Evolutionary conservation across 768 basidiomycete genomes (phyloP).

Genomic region (Leucosporidium scottii): DNA sequence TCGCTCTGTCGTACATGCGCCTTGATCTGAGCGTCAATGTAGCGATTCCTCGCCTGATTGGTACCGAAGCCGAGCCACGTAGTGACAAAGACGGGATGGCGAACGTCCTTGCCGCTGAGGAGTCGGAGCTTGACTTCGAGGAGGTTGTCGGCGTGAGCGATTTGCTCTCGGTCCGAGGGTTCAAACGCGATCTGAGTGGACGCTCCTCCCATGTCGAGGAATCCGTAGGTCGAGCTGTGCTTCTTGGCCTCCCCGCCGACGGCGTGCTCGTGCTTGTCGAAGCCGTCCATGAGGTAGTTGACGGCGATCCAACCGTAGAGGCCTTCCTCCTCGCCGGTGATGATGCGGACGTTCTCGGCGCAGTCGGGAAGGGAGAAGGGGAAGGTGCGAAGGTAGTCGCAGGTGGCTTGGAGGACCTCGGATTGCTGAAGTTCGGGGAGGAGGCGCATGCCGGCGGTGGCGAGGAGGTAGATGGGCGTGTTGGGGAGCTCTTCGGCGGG

Average conservation of each 20-base stretch:
- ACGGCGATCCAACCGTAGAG: slow-evolving; percentile 98
- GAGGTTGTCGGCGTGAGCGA: slow-evolving; percentile 53
- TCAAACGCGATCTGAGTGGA: slow-evolving; percentile 99
- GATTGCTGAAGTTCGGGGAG: slow-evolving; percentile 62
- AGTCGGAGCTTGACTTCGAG: slow-evolving; percentile 74
- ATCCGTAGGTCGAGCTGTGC: slow-evolving; percentile 82
- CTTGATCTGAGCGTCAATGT: slow-evolving; percentile 61
- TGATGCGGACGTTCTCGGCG: slow-evolving; percentile 85
- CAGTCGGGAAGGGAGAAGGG: slow-evolving; percentile 73
- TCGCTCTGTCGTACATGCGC: slow-evolving; percentile 27
- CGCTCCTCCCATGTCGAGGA: slow-evolving; percentile 98
- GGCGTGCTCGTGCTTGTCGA: slow-evolving; percentile 46
- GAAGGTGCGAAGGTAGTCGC: slow-evolving; percentile 63
- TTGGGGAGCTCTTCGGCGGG: slow-evolving; percentile 75
- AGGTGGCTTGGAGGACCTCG: slow-evolving; percentile 65
- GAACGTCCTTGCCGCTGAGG: slow-evolving; percentile 74
- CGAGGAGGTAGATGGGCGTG: slow-evolving; percentile 88
- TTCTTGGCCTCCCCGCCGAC: slow-evolving; percentile 44
- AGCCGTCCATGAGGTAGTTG: slow-evolving; percentile 98
- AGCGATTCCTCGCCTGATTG: slow-evolving; percentile 90
- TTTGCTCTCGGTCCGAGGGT: slow-evolving; percentile 56
- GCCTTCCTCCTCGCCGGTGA: slow-evolving; percentile 96
- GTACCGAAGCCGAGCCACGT: slow-evolving; percentile 99
- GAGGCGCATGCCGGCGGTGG: slow-evolving; percentile 95
- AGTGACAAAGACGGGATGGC: slow-evolving; percentile 90